A percentile compares a stretch with the other conserved stretches of the same genome.
Conservation (phyloP, 768 basidiomycete genomes). For the Pisolithus orientalis region DNA sequence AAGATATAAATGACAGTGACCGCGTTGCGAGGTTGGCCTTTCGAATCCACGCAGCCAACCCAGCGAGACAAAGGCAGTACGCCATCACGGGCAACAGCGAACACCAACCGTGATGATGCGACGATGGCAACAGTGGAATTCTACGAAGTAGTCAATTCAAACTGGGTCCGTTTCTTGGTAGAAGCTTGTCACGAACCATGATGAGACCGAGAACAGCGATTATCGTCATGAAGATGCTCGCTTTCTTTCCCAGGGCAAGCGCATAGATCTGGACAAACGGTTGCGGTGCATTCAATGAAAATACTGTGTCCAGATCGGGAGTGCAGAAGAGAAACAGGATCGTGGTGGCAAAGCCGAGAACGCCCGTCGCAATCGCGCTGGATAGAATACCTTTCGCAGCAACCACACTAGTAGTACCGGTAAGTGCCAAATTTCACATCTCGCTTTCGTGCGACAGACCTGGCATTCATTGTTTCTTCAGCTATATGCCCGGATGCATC, state of each 20-base stretch:
- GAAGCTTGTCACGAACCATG: conserved; percentile 44
- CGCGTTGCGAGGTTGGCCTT: conserved; percentile 77
- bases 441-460: conserved; percentile 25
- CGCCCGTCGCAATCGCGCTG: conserved; percentile 71
- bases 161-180: not conserved
- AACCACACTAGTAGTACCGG: conserved; percentile 42
- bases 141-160: conserved; percentile 29
- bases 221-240: conserved; percentile 81
- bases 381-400: conserved; percentile 80
- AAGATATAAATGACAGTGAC: conserved; percentile 85
- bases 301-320: conserved; percentile 70
- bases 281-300: conserved; percentile 76
- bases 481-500: conserved; percentile 86
- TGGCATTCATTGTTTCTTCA: conserved; percentile 83
- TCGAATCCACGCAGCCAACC: conserved; percentile 68
- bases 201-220: conserved; percentile 83
- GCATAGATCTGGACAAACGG: conserved; percentile 89
- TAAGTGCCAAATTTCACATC: not conserved
- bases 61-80: conserved; percentile 78
- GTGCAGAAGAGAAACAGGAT: conserved; percentile 84
- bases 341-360: conserved; percentile 71
- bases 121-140: conserved; percentile 86
- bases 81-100: conserved; percentile 92
- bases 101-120: conserved; percentile 82
- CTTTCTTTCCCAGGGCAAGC: conserved; percentile 71